Evolutionary conservation across 1,284 basidiomycete species (phyloP), one percentile per base, ranked within the genome.

Genomic region (Fomitopsis schrenkii): DNA sequence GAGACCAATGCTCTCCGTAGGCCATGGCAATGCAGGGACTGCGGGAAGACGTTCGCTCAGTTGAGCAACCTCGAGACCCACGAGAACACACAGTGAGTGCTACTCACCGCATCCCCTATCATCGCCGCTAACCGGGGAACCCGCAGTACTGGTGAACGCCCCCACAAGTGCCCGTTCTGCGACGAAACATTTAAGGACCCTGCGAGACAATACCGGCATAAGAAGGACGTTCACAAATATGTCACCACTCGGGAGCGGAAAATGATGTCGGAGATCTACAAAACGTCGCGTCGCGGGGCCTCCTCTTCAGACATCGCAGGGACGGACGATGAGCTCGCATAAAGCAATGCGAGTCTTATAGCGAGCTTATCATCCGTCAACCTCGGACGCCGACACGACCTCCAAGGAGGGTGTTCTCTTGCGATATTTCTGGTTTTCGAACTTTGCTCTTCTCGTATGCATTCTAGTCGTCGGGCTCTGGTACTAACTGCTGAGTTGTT

Each of bases 41-140:
- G 87, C 66, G 73, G 75, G 56, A 82, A 83, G 65, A 77, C 77
- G 2, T 88, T 87, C 69, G 79, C 84, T 14, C 77, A 89, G 76
- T 83, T 84, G 72, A 84, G 82, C 5, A 83, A 83, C 53, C 73
- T 84, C n/a, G 77, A 81, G 55, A 85, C 83, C 41, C 86, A 88
- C 68, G 75, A 81, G 59, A 80, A 84, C 66, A 82, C 80, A 58
- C 87, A 88, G 87, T 88, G 68, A 68, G 84, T 74, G 30, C 30
- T 17, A 50, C 33, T 48, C 53, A 40, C 58, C 48, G 63, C 33
- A 52, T n/a, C n/a, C 26, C 45, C 59, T n/a, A 22, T 53, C 55
- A 40, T 40, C 17, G 52, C 48, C 58, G 19, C 58, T 61, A 42
- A 59, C 30, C 59, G 26, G 57, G 35, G 44, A 54, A 53, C n/a